These are phyloP conservation scores for Linnemannia schmuckeri DNA, from an alignment of 192 early-diverging fungal species.

Conservation along the genomic window DNA sequence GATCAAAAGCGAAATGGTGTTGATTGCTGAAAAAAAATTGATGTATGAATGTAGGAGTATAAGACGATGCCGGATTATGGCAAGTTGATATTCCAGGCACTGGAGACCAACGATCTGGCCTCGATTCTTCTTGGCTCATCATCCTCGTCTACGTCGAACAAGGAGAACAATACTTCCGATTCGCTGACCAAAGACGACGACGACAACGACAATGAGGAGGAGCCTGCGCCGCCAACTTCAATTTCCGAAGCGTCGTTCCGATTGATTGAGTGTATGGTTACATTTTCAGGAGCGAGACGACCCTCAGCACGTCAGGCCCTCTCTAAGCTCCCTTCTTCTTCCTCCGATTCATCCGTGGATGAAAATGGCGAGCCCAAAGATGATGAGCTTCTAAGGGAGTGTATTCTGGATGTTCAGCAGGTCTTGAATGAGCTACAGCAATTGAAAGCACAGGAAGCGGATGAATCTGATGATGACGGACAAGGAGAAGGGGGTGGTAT, in stretches of 20 bases:
- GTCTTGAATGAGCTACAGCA: constrained; percentile 13
- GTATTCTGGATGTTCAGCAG: constrained; percentile 4
- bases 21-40: not conserved
- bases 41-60: constrained; percentile 26
- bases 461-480: constrained; percentile 16
- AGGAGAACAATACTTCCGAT: not conserved
- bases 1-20: not conserved
- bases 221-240: constrained; percentile 11
- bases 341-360: not conserved
- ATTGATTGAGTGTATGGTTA: constrained; percentile 35
- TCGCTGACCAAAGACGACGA: not conserved
- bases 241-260: constrained; percentile 21
- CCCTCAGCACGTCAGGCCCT: constrained; percentile 24
- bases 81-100: constrained; percentile 36
- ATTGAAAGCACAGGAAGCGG: not conserved
- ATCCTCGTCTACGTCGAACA: not conserved
- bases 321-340: not conserved
- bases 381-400: not conserved
- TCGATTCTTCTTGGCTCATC: constrained; percentile 11
- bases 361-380: not conserved
- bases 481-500: not conserved
- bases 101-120: constrained; percentile 21
- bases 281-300: constrained; percentile 28
- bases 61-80: constrained; percentile 45
- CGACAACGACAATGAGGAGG: not conserved